Conservation (phyloP, 257 asterid genomes). For the Cynanchum wilfordii region DNA sequence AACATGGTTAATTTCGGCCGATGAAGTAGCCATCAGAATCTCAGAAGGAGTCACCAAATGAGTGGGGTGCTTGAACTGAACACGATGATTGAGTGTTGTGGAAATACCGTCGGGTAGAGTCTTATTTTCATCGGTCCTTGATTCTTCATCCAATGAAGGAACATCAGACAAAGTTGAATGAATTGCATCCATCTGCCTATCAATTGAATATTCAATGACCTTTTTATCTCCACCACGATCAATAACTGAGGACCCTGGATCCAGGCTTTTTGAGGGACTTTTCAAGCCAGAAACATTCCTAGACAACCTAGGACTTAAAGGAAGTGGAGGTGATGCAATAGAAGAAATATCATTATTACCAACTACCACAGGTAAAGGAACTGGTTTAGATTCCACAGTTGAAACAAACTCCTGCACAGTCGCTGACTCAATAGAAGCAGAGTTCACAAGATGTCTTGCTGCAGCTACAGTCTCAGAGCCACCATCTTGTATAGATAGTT, state of each 20-base stretch:
- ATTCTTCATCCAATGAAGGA: constrained; percentile 51
- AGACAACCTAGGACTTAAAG: constrained; percentile 76
- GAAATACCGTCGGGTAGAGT: constrained; percentile 56
- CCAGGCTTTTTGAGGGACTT: constrained; percentile 56
- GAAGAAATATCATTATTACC: constrained; percentile 42
- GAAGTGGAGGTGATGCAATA: constrained; percentile 55
- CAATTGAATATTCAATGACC: constrained; percentile 62
- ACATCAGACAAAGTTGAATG: constrained; percentile 54
- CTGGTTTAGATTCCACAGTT: constrained; percentile 42
- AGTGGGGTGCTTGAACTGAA: constrained; percentile 91
- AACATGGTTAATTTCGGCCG: constrained; percentile 57
- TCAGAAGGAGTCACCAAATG: constrained; percentile 96
- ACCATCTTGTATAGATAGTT: constrained; percentile 40
- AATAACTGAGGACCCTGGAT: constrained; percentile 36
- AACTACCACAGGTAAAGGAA: constrained; percentile 31
- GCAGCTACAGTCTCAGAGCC: constrained; percentile 45
- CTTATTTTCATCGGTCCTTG: constrained; percentile 45
- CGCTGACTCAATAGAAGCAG: constrained; percentile 40
- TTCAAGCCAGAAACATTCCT: constrained; percentile 59
- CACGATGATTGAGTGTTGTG: constrained; percentile 41
- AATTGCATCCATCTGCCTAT: constrained; percentile 52
- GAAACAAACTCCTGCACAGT: constrained; percentile 45
- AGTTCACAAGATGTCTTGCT: constrained; percentile 33
- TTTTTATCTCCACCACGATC: constrained; percentile 49
- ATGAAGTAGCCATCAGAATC: constrained; percentile 74